These are phyloP conservation scores for Piper longum DNA, from an alignment of 164 flowering plant genomes.

Conservation along the genomic window DNA sequence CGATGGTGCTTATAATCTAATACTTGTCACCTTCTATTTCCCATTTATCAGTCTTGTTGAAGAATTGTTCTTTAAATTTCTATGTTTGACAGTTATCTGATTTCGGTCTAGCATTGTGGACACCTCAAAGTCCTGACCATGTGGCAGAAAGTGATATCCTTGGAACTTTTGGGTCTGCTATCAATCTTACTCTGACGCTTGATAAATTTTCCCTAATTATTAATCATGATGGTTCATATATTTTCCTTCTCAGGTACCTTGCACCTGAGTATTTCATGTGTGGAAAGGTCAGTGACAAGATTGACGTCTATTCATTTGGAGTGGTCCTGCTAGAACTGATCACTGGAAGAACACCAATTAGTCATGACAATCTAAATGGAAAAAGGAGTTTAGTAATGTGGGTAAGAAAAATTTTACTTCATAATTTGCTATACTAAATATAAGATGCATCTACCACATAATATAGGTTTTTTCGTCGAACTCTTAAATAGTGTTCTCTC, in stretches of 20 bases:
- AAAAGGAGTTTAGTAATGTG: constrained; percentile 87
- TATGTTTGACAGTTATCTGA: constrained; percentile 54
- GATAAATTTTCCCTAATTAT: background rate
- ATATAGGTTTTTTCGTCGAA: background rate
- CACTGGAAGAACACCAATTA: constrained; percentile 66
- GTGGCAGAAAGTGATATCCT: constrained; percentile 52
- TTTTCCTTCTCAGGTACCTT: constrained; percentile 26
- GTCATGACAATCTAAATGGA: constrained; percentile 37
- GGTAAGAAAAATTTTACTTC: constrained; percentile 39
- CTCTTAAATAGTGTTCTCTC: background rate
- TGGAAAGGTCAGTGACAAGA: constrained; percentile 82
- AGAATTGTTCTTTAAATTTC: background rate
- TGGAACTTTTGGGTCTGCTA: constrained; percentile 62
- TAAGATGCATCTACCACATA: background rate
- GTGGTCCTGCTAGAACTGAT: constrained; percentile 80
- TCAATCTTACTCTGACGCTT: background rate
- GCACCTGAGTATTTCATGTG: constrained; percentile 97
- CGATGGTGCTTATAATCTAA: constrained; percentile 37
- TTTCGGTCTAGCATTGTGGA: constrained; percentile 93
- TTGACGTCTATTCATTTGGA: constrained; percentile 86
- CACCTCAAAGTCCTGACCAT: constrained; percentile 36
- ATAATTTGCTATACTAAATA: background rate
- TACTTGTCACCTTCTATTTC: background rate
- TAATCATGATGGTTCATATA: background rate
- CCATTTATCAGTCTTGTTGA: background rate